Evolutionary conservation across 2,329 filamentous ascomycete species (phyloP).

Genomic region (Fusarium coicis): DNA sequence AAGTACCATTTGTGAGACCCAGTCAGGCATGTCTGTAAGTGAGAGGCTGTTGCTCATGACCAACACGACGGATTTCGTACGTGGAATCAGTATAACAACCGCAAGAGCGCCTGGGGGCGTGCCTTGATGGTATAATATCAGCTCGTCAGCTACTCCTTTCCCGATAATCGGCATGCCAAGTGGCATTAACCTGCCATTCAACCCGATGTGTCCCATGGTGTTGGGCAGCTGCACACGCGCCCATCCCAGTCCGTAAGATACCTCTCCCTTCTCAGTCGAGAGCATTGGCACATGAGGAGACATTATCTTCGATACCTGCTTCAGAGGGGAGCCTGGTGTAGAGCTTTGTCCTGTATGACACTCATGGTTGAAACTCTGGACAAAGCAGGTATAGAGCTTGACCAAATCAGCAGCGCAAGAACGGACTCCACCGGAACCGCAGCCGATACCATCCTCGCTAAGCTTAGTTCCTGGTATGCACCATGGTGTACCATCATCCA

Average conservation of each 20-base stretch:
- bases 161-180: background rate
- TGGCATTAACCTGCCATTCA: background rate
- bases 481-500: background rate
- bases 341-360: background rate
- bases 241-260: background rate
- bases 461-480: background rate
- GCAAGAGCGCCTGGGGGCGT: background rate
- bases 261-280: background rate
- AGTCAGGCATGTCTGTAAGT: background rate
- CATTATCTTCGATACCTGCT: background rate
- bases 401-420: background rate
- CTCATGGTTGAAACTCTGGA: background rate
- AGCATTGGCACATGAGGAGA: background rate
- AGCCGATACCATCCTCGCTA: background rate
- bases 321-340: background rate
- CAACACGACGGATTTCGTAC: background rate
- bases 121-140: background rate
- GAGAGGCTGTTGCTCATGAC: background rate
- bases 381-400: background rate
- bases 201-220: background rate
- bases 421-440: background rate
- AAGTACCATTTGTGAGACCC: background rate
- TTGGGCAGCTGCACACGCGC: background rate
- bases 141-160: accelerated
- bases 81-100: background rate